Conservation (phyloP, 148 eudicot species). For the Camellia granthamiana region DNA sequence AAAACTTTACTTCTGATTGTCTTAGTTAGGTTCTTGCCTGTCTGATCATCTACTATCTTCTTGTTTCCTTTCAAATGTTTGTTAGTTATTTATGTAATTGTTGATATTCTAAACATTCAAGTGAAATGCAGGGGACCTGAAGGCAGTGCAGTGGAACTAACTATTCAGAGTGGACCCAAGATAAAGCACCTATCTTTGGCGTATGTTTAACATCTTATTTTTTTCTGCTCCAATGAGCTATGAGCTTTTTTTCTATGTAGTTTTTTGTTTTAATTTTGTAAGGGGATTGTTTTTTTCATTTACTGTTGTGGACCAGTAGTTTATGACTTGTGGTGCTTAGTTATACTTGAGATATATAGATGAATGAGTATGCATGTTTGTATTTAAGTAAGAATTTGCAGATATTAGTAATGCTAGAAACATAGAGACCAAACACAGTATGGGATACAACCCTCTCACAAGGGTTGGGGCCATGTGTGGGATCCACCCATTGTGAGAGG, state of each 20-base stretch:
- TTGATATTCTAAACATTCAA: conserved; percentile 10
- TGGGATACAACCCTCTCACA: too few relatives aligned
- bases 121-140: conserved; percentile 78
- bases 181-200: conserved; percentile 54
- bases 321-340: neutral
- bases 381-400: neutral
- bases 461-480: too few relatives aligned
- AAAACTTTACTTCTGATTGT: neutral
- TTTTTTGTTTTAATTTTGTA: neutral
- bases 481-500: too few relatives aligned
- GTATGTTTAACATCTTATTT: conserved; percentile 34
- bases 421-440: too few relatives aligned
- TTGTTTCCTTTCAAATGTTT: neutral
- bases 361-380: too few relatives aligned
- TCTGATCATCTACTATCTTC: neutral
- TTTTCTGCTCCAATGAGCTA: conserved; percentile 18
- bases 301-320: neutral
- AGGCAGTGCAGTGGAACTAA: conserved; percentile 79
- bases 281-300: neutral
- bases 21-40: neutral
- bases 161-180: conserved; percentile 57
- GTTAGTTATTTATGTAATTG: neutral
- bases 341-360: neutral
- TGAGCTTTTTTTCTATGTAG: conserved; percentile 8
- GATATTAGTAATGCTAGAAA: too few relatives aligned